A percentile compares a stretch with the other conserved stretches of the same genome.
Conservation (phyloP, 371 early-diverging fungal genomes). For the Rhizopus delemar region DNA sequence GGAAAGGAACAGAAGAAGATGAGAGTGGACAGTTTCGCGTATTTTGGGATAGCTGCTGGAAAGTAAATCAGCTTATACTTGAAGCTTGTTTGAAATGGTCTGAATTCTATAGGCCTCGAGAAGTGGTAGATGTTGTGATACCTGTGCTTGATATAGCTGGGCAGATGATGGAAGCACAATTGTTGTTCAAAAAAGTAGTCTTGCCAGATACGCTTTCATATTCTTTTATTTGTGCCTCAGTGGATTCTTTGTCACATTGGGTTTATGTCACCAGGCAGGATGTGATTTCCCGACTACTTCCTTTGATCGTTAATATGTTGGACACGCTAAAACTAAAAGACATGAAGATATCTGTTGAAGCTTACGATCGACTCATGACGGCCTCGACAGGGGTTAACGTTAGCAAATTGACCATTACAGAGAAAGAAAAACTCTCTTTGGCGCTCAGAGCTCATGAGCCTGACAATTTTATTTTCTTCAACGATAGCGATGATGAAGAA, state of each 20-base stretch:
- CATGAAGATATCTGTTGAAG: constrained; percentile 36
- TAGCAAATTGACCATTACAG: constrained; percentile 26
- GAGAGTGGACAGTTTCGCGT: neutral
- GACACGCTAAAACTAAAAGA: constrained; percentile 26
- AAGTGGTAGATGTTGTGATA: constrained; percentile 32
- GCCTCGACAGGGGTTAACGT: constrained; percentile 40
- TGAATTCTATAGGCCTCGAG: constrained; percentile 28
- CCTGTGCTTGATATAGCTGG: constrained; percentile 34
- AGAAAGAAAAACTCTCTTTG: constrained; percentile 34
- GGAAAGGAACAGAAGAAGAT: too few relatives aligned
- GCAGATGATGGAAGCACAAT: constrained; percentile 23
- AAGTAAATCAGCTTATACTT: constrained; percentile 26
- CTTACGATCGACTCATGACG: constrained; percentile 42
- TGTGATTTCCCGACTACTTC: constrained; percentile 37
- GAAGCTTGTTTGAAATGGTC: constrained; percentile 39
- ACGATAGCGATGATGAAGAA: constrained; percentile 46
- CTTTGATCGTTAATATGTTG: constrained; percentile 29
- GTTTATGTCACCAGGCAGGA: constrained; percentile 44
- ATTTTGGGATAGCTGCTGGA: constrained; percentile 46
- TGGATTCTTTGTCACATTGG: constrained; percentile 50
- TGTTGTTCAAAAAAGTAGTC: too few relatives aligned
- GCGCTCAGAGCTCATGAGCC: constrained; percentile 46
- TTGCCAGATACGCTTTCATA: constrained; percentile 3
- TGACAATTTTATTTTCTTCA: constrained; percentile 37
- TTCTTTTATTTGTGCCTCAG: constrained; percentile 12